Evolutionary conservation across 164 flowering plant species (phyloP), one percentile per base, ranked within the genome.

Genomic region (Dillenia suffruticosa): DNA sequence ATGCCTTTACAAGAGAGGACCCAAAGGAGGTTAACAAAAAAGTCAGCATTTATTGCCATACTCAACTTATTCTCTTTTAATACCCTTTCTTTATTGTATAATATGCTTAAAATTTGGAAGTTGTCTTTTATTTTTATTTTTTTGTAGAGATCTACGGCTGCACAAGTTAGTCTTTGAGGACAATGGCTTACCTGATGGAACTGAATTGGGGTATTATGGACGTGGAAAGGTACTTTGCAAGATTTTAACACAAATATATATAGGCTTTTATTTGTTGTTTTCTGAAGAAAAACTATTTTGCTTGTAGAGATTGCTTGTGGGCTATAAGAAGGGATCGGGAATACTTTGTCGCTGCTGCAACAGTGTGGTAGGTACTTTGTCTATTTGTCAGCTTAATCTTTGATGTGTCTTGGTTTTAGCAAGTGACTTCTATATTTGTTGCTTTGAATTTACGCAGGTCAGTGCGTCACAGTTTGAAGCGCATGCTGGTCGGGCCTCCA

Each of bases 401-500:
- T 77, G 51, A 65, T 44, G 54, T 71, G 46, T 2, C 67, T 61
- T 57, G 12, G 26, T n/a, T 68, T 54, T 68, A 55, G 61, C 80
- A 68, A 60, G 57, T 2, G 32, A 26, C 32, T 26, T 5, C 32
- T 26, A 26, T 26, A 26, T 26, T 26, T 5, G 2, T 26, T 26
- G 32, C 32, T 2, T 26, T 26, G 32, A 26, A 26, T 26, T 26
- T 26, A 5, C 32, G 5, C 87, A 93, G 99, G 82, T 95, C 65
- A 95, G 97, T 68, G 82, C 99, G 7, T 95, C 99, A 26, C 79
- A 69, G 56, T 95, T 95, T 79, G 99, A 95, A 79, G 85, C 92
- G 15, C 99, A 95, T 87, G 97, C 99, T 68, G 99, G 97, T 66
- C 83, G 82, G 75, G 89, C 92, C 49, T 63, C 88, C 26, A 83